Evolutionary conservation across 768 basidiomycete genomes (phyloP).

Genomic region (Tulasnella sp.): DNA sequence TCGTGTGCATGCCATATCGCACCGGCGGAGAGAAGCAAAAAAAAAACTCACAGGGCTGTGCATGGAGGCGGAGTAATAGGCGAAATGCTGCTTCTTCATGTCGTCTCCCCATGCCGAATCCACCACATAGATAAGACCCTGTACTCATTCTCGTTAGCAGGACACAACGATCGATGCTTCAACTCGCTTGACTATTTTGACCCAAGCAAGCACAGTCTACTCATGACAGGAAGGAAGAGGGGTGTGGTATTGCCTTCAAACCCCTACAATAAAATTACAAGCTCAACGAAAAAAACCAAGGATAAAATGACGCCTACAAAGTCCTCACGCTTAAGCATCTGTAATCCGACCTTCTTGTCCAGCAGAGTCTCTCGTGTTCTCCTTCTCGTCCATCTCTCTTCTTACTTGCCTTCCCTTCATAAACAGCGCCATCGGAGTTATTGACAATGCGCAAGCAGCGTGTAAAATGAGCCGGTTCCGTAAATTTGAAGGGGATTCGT

Average conservation of each 20-base stretch:
- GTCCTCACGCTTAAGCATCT: not conserved
- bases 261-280: not conserved
- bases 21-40: not conserved
- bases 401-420: constrained; percentile 60
- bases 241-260: not conserved
- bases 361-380: not conserved
- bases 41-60: not conserved
- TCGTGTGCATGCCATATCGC: not conserved
- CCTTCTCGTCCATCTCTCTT: constrained; percentile 51
- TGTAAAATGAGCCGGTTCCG: constrained; percentile 62
- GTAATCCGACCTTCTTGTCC: not conserved
- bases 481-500: constrained; percentile 77
- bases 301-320: not conserved
- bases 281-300: not conserved
- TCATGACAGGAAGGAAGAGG: not conserved
- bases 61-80: not conserved
- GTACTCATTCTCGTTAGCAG: not conserved
- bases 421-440: constrained; percentile 47
- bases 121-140: not conserved
- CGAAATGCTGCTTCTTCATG: not conserved
- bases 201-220: not conserved
- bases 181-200: not conserved
- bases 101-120: not conserved
- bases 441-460: constrained; percentile 48
- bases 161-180: not conserved